A percentile compares a stretch with the other conserved stretches of the same genome.
phyloP scores from a whole-genome alignment of 169 alveolate species.

The Cryptosporidium meleagridis region DNA sequence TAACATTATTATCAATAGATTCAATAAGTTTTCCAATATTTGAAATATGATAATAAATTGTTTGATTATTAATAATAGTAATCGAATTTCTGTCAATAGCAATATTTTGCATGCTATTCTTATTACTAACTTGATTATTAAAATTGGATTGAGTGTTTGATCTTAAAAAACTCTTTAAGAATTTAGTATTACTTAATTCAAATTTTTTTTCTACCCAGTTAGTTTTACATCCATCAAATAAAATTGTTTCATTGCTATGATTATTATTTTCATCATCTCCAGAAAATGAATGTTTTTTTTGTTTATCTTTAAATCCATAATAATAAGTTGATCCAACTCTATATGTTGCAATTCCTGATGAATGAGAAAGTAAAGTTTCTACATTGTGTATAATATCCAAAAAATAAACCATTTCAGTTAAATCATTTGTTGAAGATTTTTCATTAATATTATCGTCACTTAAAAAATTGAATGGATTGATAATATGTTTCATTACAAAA shows the following conservation, averaged over 20 bases:
- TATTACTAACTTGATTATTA: not conserved
- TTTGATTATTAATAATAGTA: constrained; percentile 37
- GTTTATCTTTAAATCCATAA: constrained; percentile 34
- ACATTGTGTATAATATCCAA: constrained; percentile 67
- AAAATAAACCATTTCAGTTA: not conserved
- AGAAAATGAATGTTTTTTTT: not conserved
- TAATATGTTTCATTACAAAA: constrained; percentile 57
- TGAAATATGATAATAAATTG: constrained; percentile 33
- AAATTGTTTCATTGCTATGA: not conserved
- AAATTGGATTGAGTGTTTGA: not conserved
- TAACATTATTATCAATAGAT: constrained; percentile 31
- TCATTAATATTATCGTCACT: not conserved
- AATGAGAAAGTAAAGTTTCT: constrained; percentile 56
- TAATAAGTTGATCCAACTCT: constrained; percentile 43
- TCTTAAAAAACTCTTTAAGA: constrained; percentile 18
- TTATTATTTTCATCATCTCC: not conserved
- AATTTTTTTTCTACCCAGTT: constrained; percentile 60
- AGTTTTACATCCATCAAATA: constrained; percentile 60
- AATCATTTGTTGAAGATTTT: not conserved
- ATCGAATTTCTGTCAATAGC: constrained; percentile 43
- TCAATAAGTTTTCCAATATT: constrained; percentile 56
- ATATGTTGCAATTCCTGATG: constrained; percentile 45
- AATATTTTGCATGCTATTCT: not conserved
- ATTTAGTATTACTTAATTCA: constrained; percentile 36
- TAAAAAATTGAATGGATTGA: constrained; percentile 25